Base-by-base conservation (phyloP, 352 stramenopile species). In the Phytopythium cucurbitacearum region DNA sequence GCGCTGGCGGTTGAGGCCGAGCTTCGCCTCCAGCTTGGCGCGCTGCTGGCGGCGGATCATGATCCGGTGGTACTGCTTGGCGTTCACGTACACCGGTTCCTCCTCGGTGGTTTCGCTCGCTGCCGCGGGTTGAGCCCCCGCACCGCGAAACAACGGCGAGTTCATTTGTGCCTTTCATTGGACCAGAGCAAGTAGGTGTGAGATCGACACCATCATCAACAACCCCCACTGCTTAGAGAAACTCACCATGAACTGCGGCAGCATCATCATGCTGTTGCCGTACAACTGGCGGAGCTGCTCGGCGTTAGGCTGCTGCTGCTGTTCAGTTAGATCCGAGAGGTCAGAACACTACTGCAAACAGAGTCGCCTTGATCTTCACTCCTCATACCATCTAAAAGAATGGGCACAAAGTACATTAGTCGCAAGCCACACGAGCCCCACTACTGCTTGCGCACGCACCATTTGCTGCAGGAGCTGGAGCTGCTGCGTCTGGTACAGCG, bases 1-100 rank as follows among this genome's bases (percentile, higher is more conserved):
- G 59, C 75, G 79, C 63, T 89, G 81, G 50, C 69, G 72, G 28
- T 62, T 52, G 53, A 69, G 82, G 39, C 74, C 74, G 5, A 89
- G 60, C 63, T 92, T 89, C 40, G 76, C 73, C 51, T 90, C 82
- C 36, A 89, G 67, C 58, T 92, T 92, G 28, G 80, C 76, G 33
- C 82, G 70, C 63, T 88, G 77, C 58, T 91, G 73, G 57, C 82
- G 73, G 38, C 82, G 80, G 45, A 89, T 79, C 69, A 92, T 80
- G 53, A 92, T 92, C 28, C 82, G 76, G 54, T 90, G 76, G 62
- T 92, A 92, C 59, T 92, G 82, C 67, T 92, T 92, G 47, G 82
- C 82, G 58, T 92, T 92, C 41, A 92, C 82, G 60, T 91, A 92
- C 47, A 91, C 77, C 5, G 81, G 81, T 53, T 89, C 79, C 54